Evolutionary conservation across 768 basidiomycete species (phyloP).

Genomic region (Xerocomellus amylosporus): DNA sequence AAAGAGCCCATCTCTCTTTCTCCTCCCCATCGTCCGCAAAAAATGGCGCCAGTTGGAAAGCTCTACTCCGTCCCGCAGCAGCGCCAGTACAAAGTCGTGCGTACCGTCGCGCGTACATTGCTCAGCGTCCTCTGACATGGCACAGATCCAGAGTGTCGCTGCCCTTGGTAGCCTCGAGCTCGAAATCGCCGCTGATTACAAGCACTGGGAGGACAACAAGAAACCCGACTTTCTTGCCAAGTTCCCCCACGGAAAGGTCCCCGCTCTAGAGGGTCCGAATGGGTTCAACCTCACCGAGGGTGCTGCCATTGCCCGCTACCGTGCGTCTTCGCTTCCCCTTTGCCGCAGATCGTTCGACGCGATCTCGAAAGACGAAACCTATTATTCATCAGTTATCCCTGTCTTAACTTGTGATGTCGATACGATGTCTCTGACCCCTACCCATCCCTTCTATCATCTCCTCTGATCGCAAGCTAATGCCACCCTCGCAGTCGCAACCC

Average conservation of each 20-base stretch:
- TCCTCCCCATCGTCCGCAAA: conserved; percentile 26
- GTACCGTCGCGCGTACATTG: conserved; percentile 4
- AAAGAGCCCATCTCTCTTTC: conserved; percentile 14
- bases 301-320: conserved; percentile 77
- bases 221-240: conserved; percentile 68
- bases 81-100: conserved; percentile 47
- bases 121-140: not conserved
- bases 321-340: conserved; percentile 52
- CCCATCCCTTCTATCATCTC: not conserved
- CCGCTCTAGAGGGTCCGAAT: conserved; percentile 72
- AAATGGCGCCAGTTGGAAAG: conserved; percentile 62
- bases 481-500: conserved; percentile 58
- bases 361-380: conserved; percentile 26
- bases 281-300: conserved; percentile 81
- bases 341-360: conserved; percentile 9
- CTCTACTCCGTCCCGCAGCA: conserved; percentile 50
- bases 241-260: conserved; percentile 83
- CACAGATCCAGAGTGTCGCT: conserved; percentile 53
- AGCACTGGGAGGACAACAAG: conserved; percentile 64
- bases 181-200: conserved; percentile 51
- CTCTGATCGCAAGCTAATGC: conserved; percentile 16
- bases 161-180: conserved; percentile 59
- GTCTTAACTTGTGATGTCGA: conserved; percentile 64
- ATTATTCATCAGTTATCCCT: conserved; percentile 64
- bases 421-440: conserved; percentile 22